phyloP scores from a whole-genome alignment of 1,284 basidiomycete species.

The Cutaneotrichosporon dermatis region DNA sequence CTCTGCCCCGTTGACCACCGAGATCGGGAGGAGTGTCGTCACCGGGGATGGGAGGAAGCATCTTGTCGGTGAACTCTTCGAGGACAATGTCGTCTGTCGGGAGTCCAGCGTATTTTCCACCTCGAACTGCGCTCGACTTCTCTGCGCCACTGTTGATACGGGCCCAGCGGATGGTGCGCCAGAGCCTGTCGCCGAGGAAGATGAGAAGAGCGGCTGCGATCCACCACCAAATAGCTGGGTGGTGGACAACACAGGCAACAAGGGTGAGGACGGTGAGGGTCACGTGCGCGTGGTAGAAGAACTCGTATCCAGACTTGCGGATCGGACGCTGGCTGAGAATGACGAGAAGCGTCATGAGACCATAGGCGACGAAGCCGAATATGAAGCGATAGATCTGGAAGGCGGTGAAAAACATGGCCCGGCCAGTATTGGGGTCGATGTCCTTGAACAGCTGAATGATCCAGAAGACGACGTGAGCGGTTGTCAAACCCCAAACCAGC shows the following conservation, averaged over 20 bases:
- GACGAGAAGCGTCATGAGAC: constrained; percentile 64
- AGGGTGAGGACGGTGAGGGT: constrained; percentile 62
- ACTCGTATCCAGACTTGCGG: constrained; percentile 66
- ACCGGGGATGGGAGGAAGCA: constrained; percentile 1
- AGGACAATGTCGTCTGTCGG: constrained; percentile 10
- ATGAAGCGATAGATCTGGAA: constrained; percentile 68
- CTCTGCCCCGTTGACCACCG: no score
- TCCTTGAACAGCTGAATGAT: constrained; percentile 65
- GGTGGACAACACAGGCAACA: constrained; percentile 62
- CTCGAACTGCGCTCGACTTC: neutral
- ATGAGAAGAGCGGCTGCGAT: constrained; percentile 60
- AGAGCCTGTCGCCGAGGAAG: constrained; percentile 64
- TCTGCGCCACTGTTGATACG: constrained; percentile 59
- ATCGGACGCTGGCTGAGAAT: constrained; percentile 61
- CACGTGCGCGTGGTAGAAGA: constrained; percentile 70
- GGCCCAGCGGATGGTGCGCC: constrained; percentile 60
- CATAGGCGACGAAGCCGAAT: constrained; percentile 68
- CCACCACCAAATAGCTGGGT: constrained; percentile 59
- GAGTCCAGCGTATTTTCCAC: constrained; percentile 1
- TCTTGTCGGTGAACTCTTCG: constrained; percentile 19
- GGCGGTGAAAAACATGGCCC: constrained; percentile 59
- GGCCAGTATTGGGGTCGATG: constrained; percentile 41
- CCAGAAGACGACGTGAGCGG: constrained; percentile 70
- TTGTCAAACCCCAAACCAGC: constrained; percentile 66
- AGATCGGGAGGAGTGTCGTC: neutral